These are phyloP conservation scores for Lachnellula cervina DNA, from an alignment of 2,329 filamentous ascomycete genomes.

Conservation along the genomic window DNA sequence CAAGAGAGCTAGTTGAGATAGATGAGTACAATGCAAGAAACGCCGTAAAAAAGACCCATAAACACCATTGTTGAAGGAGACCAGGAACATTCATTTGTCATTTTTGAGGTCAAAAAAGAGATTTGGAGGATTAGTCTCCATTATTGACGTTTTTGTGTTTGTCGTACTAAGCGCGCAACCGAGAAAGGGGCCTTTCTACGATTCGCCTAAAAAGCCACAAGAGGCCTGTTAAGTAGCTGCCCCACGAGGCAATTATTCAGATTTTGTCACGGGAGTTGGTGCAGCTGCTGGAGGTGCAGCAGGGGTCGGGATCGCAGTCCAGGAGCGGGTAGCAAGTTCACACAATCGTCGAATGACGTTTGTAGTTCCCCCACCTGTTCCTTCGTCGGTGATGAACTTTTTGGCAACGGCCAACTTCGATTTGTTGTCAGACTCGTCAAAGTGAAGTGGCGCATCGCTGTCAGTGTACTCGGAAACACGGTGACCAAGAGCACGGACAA, in stretches of 20 bases:
- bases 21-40: slow-evolving; percentile 19
- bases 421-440: slow-evolving; percentile 62
- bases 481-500: slow-evolving; percentile 69
- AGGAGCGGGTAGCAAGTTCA: slow-evolving; percentile 54
- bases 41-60: slow-evolving; percentile 11
- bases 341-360: slow-evolving; percentile 68
- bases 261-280: slow-evolving; percentile 3
- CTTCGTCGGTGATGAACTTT: slow-evolving; percentile 63
- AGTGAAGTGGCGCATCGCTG: slow-evolving; percentile 50
- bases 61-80: slow-evolving; percentile 8
- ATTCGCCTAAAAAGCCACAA: no score
- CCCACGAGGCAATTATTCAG: not conserved
- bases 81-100: slow-evolving; percentile 1
- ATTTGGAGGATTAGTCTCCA: no score
- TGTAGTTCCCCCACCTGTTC: slow-evolving; percentile 63
- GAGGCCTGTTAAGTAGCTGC: no score
- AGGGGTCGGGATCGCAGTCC: slow-evolving; percentile 15
- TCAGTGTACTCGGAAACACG: slow-evolving; percentile 57
- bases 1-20: slow-evolving; percentile 9
- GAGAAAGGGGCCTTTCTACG: no score
- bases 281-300: slow-evolving; percentile 11
- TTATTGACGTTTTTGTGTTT: no score
- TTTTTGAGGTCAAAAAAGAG: no score
- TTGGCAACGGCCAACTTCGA: slow-evolving; percentile 65
- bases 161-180: no score